These are phyloP conservation scores for Eragrostis curvula DNA, from an alignment of 176 grass and related monocot species.

Conservation along the genomic window DNA sequence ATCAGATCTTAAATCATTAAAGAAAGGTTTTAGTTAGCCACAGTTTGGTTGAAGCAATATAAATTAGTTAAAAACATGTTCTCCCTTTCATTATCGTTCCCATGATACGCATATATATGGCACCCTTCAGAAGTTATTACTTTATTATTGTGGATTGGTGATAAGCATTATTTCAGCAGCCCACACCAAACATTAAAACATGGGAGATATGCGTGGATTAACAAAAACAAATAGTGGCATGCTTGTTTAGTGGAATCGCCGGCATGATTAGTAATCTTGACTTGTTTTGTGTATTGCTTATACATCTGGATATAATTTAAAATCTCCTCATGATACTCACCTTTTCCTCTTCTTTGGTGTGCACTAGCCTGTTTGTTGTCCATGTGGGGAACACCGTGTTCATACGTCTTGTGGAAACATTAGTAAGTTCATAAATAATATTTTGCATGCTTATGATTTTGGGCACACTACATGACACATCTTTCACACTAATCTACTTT, in stretches of 20 bases:
- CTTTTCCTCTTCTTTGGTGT: slow-evolving; percentile 20
- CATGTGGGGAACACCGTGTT: slow-evolving; percentile 72
- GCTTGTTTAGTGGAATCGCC: slow-evolving; percentile 5
- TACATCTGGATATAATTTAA: slow-evolving; percentile 10
- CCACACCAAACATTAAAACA: neutral
- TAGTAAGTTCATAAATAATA: slow-evolving; percentile 54
- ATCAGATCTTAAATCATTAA: neutral
- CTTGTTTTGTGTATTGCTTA: slow-evolving; percentile 18
- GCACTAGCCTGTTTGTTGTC: slow-evolving; percentile 80
- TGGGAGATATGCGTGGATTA: neutral
- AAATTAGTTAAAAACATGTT: slow-evolving; percentile 2
- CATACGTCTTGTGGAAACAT: slow-evolving; percentile 79
- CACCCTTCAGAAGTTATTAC: neutral
- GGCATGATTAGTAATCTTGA: neutral
- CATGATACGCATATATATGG: neutral
- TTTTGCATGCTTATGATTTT: slow-evolving; percentile 25
- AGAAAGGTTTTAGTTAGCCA: neutral
- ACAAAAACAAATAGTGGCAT: slow-evolving; percentile 11
- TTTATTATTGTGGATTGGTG: neutral
- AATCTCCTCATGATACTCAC: slow-evolving; percentile 16
- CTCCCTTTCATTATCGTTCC: neutral
- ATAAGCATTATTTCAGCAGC: neutral
- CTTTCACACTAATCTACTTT: slow-evolving; percentile 41
- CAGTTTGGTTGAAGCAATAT: neutral
- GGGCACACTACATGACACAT: neutral